Evolutionary conservation across 108 stramenopile species (phyloP).

Genomic region (Tribonema minus): DNA sequence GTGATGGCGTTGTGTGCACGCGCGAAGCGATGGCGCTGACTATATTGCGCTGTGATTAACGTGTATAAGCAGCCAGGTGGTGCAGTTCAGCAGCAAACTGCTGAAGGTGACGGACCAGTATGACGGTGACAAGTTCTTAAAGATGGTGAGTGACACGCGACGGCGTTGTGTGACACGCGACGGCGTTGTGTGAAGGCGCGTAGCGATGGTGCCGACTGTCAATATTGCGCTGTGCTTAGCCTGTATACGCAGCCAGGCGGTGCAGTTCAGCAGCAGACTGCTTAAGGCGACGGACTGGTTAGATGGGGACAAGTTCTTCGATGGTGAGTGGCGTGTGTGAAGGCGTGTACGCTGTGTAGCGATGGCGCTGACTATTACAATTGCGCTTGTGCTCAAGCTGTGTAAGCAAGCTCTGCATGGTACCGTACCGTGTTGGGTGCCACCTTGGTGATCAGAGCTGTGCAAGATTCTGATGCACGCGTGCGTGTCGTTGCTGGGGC

Average conservation of each 20-base stretch:
- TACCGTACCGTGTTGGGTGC: too few species aligned
- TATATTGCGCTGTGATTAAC: background rate
- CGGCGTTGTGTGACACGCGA: too few species aligned
- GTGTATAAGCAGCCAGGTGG: slow-evolving; percentile 44
- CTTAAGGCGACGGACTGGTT: slow-evolving; percentile 38
- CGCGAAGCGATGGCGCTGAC: background rate
- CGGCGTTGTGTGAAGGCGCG: too few species aligned
- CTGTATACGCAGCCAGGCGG: slow-evolving; percentile 11
- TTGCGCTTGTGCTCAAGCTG: too few species aligned
- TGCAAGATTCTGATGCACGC: too few species aligned
- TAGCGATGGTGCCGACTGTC: background rate
- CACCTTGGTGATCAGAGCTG: too few species aligned
- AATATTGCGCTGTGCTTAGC: background rate
- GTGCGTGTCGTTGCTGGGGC: too few species aligned
- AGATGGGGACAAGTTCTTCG: slow-evolving; percentile 48
- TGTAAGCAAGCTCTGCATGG: too few species aligned
- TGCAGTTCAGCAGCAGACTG: slow-evolving; percentile 8
- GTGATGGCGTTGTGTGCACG: background rate
- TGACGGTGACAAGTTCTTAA: slow-evolving; percentile 50
- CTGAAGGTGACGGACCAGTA: slow-evolving; percentile 38
- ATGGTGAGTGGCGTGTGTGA: slow-evolving; percentile 5
- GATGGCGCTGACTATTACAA: too few species aligned
- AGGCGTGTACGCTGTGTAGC: too few species aligned
- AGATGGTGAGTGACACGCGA: slow-evolving; percentile 37
- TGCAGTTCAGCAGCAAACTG: slow-evolving; percentile 9